Evolutionary conservation across 2,329 filamentous ascomycete genomes (phyloP), one percentile per base, ranked within the genome.

Genomic region (Cryphonectria carpinicola): DNA sequence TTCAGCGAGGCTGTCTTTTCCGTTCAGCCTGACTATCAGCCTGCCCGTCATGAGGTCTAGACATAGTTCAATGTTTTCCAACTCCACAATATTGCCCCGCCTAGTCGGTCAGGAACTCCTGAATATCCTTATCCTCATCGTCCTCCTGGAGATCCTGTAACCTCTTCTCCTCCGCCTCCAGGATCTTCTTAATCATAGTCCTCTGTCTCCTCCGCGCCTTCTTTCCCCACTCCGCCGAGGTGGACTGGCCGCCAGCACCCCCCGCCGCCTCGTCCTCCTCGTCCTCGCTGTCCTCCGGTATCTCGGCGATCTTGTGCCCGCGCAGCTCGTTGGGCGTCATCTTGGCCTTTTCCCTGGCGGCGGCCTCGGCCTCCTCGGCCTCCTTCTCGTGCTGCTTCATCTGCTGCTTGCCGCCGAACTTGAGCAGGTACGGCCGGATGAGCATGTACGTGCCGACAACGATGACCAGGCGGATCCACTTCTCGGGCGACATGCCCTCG

Each of bases 401-500:
- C 77, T 93, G 89, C 73, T 86, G 81, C 76, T 87, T 88, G 72
- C 86, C 88, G 75, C 89, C 89, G 52, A 89, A 80, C 77, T 91
- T 91, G 76, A 95, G 85, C 66, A 95, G 80, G 79, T 93, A 94
- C 0, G 93, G 93, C 0, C 93, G 89, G 35, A 94, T 76, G 67
- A 96, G 86, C 74, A 90, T 78, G 83, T 95, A 97, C 69, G 88
- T 90, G 76, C 93, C 88, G 28, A 94, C 87, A 72, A 94, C 87
- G 74, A 89, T 85, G 74, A 93, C 81, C 70, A 96, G 85, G 64
- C 93, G 92, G 76, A 96, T 85, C 84, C 86, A 89, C 58, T 85
- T 82, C 74, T 88, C 81, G 14, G 79, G 76, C 1, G 84, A 82
- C 83, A 90, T 85, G 72, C 80, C 82, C 73, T 81, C 80, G 73